Conservation (phyloP, 768 basidiomycete genomes). For the Termitomyces sp. region DNA sequence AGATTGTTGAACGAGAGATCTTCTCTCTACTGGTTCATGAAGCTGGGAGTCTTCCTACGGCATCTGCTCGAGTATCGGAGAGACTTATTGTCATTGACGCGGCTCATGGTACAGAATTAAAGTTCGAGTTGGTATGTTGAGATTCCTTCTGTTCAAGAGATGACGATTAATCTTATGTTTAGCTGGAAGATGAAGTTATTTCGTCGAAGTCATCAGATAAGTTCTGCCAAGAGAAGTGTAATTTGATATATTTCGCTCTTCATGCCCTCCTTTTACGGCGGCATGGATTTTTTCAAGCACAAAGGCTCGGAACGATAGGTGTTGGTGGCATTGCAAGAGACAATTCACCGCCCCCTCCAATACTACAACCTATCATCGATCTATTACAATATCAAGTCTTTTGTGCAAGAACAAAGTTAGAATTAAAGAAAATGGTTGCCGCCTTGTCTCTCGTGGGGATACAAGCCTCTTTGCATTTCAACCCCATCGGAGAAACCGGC, state of each 20-base stretch:
- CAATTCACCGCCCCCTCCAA: conserved; percentile 29
- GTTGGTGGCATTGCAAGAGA: conserved; percentile 16
- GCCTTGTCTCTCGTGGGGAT: conserved; percentile 54
- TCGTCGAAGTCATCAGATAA: conserved; percentile 12
- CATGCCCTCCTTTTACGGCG: conserved; percentile 60
- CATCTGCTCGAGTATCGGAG: conserved; percentile 75
- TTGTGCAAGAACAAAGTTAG: conserved; percentile 53
- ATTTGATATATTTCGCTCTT: conserved; percentile 63
- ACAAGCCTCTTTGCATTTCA: conserved; percentile 49
- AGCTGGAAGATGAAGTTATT: conserved; percentile 30
- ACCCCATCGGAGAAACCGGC: conserved; percentile 66
- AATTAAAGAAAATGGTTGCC: conserved; percentile 45
- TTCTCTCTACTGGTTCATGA: conserved; percentile 71
- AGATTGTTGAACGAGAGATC: conserved; percentile 77
- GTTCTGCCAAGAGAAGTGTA: conserved; percentile 38
- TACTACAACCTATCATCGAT: conserved; percentile 76
- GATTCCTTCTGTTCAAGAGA: not conserved
- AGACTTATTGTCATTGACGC: conserved; percentile 71
- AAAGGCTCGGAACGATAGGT: conserved; percentile 28
- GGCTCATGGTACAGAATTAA: conserved; percentile 63
- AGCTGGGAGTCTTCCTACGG: conserved; percentile 71
- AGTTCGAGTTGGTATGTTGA: conserved; percentile 62
- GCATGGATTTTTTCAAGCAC: conserved; percentile 45
- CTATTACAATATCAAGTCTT: conserved; percentile 77
- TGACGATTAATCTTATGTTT: not conserved